phyloP scores from a whole-genome alignment of 768 basidiomycete genomes.

The Tylopilus vinaceipallidus region DNA sequence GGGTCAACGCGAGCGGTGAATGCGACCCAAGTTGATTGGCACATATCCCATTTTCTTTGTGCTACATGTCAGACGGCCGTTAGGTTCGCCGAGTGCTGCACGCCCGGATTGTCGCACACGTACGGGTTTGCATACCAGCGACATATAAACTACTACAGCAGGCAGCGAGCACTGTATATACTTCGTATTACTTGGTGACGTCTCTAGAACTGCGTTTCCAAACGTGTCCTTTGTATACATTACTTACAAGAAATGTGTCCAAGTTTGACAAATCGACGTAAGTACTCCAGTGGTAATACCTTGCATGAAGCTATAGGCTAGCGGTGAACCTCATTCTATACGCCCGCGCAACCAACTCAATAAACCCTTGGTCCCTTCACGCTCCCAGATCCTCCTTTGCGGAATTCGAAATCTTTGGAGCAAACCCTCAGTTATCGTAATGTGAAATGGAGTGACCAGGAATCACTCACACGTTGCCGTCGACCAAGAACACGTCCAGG shows the following conservation, averaged over 20 bases:
- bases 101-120: no score
- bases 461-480: conserved; percentile 80
- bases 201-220: background rate
- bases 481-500: conserved; percentile 78
- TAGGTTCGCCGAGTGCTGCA: no score
- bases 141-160: no score
- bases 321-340: conserved; percentile 62
- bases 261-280: background rate
- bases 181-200: no score
- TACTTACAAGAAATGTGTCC: no score
- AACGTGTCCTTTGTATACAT: no score
- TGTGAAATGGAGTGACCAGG: background rate
- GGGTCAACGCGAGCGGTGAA: conserved; percentile 4
- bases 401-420: conserved; percentile 72
- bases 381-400: conserved; percentile 78
- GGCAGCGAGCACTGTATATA: no score
- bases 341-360: conserved; percentile 77
- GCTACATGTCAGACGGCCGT: no score
- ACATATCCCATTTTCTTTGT: no score
- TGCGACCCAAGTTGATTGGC: no score
- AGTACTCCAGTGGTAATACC: background rate
- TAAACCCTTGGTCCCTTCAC: conserved; percentile 81
- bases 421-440: no score
- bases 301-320: background rate
- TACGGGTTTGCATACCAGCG: no score